A percentile compares a stretch with the other conserved stretches of the same genome.
These are phyloP conservation scores for Flaveria trinervia DNA, from an alignment of 129 eudicot genomes.

Conservation along the genomic window DNA sequence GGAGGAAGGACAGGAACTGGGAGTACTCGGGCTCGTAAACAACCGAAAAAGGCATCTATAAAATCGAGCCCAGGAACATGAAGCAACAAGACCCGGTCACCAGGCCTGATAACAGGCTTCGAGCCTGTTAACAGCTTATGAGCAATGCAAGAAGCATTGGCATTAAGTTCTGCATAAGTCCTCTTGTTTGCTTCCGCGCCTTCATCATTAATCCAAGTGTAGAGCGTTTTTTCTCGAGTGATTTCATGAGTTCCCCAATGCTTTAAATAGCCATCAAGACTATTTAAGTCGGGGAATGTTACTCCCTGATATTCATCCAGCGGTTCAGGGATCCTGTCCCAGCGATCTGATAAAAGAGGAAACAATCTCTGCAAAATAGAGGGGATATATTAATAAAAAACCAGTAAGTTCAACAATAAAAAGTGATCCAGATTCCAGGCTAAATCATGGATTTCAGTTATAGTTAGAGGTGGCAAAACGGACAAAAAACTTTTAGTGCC, in stretches of 20 bases:
- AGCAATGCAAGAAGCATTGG: constrained; percentile 80
- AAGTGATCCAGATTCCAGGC: background rate
- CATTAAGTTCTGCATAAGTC: constrained; percentile 57
- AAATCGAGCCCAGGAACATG: constrained; percentile 85
- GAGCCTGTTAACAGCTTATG: constrained; percentile 62
- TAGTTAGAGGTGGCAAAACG: background rate
- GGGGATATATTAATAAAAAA: background rate
- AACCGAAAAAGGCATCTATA: constrained; percentile 81
- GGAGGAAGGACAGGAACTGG: constrained; percentile 91
- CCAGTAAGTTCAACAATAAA: constrained; percentile 17
- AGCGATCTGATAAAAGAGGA: constrained; percentile 42
- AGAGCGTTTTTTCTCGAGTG: constrained; percentile 58
- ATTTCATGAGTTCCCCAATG: constrained; percentile 77
- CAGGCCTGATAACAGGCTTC: constrained; percentile 66
- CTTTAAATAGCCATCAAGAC: constrained; percentile 71
- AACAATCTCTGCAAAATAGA: constrained; percentile 61
- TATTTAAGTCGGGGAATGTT: constrained; percentile 57
- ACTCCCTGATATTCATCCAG: constrained; percentile 58
- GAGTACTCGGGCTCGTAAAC: constrained; percentile 70
- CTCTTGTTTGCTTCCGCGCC: constrained; percentile 50
- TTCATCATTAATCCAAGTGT: constrained; percentile 73
- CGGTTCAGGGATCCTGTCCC: constrained; percentile 49
- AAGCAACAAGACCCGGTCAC: constrained; percentile 72
- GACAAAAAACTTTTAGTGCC: background rate
- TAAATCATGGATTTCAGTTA: background rate